These are phyloP conservation scores for Pythium sukuiense DNA, from an alignment of 352 stramenopile genomes.

Conservation along the genomic window DNA sequence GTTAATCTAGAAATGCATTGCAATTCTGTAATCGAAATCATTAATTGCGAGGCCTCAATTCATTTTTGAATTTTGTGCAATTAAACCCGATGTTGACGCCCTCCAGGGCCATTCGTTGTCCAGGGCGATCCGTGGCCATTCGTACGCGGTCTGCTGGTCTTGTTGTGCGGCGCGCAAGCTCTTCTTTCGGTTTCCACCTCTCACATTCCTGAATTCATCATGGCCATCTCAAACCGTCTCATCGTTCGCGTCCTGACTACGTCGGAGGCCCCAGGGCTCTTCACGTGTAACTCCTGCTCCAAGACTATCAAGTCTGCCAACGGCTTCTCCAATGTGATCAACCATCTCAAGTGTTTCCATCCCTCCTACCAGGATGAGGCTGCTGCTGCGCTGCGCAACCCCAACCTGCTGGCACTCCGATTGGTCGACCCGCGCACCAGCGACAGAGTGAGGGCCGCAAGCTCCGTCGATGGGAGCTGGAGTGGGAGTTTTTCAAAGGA, in stretches of 20 bases:
- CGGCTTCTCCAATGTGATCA: constrained; percentile 4
- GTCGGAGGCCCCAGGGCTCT: background rate
- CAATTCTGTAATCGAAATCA: background rate
- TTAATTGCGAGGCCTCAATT: background rate
- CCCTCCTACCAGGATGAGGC: background rate
- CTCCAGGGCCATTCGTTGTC: background rate
- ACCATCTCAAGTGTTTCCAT: constrained; percentile 5
- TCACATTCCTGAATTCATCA: background rate
- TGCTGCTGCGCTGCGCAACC: background rate
- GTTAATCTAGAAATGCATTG: background rate
- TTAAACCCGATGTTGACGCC: background rate
- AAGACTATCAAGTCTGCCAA: background rate
- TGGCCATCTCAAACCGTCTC: background rate
- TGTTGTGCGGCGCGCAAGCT: no score
- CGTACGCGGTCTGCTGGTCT: background rate
- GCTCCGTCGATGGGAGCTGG: no score
- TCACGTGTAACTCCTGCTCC: background rate
- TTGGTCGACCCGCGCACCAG: background rate
- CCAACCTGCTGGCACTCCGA: background rate
- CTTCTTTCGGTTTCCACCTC: no score
- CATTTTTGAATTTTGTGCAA: background rate
- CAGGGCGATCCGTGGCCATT: background rate
- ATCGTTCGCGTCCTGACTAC: background rate
- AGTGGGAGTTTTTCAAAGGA: no score
- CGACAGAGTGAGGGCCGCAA: no score